Percentiles rank a stretch among this genome's conserved stretches.
Conservation (phyloP, 2,329 filamentous ascomycete genomes). For the Cryoendolithus antarcticus region DNA sequence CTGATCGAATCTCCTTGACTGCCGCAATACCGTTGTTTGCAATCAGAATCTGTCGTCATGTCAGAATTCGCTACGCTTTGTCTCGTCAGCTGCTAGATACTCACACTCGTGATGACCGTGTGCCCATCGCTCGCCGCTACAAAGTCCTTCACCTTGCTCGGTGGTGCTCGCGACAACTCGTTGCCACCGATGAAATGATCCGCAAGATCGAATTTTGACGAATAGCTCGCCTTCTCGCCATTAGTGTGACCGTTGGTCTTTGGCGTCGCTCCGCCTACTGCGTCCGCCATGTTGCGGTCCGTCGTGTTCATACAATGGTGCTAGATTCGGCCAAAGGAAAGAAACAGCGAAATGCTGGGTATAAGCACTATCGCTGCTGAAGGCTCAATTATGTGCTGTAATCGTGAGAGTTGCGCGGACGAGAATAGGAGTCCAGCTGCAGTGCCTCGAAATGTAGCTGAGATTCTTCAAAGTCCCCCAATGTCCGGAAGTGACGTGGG, state of each 20-base stretch:
- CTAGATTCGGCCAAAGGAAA: too few species aligned
- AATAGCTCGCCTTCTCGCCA: conserved; percentile 51
- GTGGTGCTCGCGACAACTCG: conserved; percentile 64
- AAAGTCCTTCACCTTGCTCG: conserved; percentile 91
- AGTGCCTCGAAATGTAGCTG: too few species aligned
- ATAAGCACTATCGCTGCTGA: too few species aligned
- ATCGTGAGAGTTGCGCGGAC: too few species aligned
- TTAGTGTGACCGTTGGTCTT: conserved; percentile 27
- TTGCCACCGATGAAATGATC: conserved; percentile 97
- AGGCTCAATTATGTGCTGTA: too few species aligned
- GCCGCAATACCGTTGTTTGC: conserved; percentile 99
- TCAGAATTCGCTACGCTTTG: conserved; percentile 1
- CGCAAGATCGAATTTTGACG: conserved; percentile 70
- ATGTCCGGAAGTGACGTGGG: too few species aligned
- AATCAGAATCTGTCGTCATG: conserved; percentile 65
- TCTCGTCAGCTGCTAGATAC: conserved; percentile 22
- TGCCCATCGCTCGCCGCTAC: conserved; percentile 80
- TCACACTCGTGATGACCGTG: conserved; percentile 95
- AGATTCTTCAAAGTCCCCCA: too few species aligned
- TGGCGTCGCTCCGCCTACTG: conserved; percentile 26
- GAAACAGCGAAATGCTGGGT: too few species aligned
- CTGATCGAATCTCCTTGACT: conserved; percentile 97
- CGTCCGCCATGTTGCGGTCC: conserved; percentile 22
- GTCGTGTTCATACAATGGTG: too few species aligned
- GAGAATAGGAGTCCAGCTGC: too few species aligned